Base-by-base conservation (phyloP, 2,329 filamentous ascomycete genomes). In the Onygenales sp. region DNA sequence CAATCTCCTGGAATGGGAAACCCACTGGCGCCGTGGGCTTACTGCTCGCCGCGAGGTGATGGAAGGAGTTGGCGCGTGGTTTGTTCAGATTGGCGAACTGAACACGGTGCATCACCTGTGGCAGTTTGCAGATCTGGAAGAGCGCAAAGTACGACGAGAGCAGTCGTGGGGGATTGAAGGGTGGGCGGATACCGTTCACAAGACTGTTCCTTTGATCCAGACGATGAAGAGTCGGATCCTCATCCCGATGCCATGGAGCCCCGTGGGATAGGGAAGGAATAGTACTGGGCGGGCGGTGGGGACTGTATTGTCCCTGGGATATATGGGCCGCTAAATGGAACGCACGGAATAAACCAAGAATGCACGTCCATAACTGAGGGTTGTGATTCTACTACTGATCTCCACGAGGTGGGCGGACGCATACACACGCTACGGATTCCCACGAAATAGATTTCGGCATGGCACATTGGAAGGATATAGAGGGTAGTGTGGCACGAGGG, bases 11-110 rank as follows among this genome's bases (percentile, higher is more conserved):
- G 93, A 98, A 73, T 98, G 93, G 93, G 93, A 98, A 78, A 94
- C 89, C 42, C 93, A 98, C 73, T 98, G 93, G 93, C 82, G 94
- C 57, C 84, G 89, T 59, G 93, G 93, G 31, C 80, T 98, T 52
- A 87, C 88, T 72, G 93, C 93, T 2, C 83, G 93, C 50, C 83
- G 90, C 49, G 90, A 97, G 72, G 92, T 97, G 53, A 98, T 98
- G 93, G 93, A 98, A 72, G 93, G 93, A 11, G 91, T 95, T 0
- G 91, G 92, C 35, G 93, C 93, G 6, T 98, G 93, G 93, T 98
- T 98, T 65, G 92, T 96, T 42, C 93, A 98, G 75, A 92, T 98
- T 64, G 93, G 93, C 57, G 92, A 96, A 52, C 78, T 98, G 58
- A 98, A 98, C 75, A 96, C 90, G 0, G 93, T 98, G 36, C 91